These are phyloP conservation scores for Neurospora tetrasperma DNA, from an alignment of 495 filamentous ascomycete species.

Conservation along the genomic window DNA sequence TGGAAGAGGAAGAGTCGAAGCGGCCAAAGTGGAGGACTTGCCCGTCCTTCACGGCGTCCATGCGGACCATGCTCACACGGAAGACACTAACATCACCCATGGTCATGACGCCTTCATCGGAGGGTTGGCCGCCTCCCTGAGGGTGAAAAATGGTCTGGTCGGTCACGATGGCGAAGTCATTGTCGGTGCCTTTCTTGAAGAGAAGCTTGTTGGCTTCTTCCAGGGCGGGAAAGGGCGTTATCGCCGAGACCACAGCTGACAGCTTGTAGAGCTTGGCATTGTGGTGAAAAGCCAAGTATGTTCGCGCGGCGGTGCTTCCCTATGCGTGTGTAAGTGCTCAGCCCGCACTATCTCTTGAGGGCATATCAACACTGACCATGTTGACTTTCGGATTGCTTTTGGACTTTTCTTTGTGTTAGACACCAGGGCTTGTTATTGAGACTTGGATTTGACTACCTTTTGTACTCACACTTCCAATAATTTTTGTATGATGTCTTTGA, in stretches of 20 bases:
- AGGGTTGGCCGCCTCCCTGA: slow-evolving; percentile 58
- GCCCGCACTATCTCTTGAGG: neutral
- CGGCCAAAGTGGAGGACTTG: slow-evolving; percentile 49
- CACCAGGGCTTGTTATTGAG: neutral
- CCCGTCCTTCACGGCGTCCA: slow-evolving; percentile 30
- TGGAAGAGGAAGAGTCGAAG: slow-evolving; percentile 23
- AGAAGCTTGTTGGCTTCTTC: slow-evolving; percentile 36
- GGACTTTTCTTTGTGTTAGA: neutral
- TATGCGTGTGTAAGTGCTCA: neutral
- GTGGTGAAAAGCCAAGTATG: slow-evolving; percentile 45
- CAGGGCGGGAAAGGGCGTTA: slow-evolving; percentile 36
- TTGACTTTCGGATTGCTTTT: neutral
- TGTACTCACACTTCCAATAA: neutral
- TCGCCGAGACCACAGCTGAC: slow-evolving; percentile 31
- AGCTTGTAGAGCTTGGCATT: slow-evolving; percentile 39
- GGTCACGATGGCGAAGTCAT: slow-evolving; percentile 39
- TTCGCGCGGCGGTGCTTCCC: slow-evolving; percentile 23
- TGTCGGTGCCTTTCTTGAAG: slow-evolving; percentile 37
- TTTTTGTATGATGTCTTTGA: neutral
- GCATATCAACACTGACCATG: neutral
- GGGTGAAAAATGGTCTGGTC: slow-evolving; percentile 55
- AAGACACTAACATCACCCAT: slow-evolving; percentile 24
- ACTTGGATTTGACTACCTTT: neutral
- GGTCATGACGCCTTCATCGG: slow-evolving; percentile 46
- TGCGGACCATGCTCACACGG: slow-evolving; percentile 41